Conservation (phyloP, 257 asterid genomes). For the Verbascum thapsus region DNA sequence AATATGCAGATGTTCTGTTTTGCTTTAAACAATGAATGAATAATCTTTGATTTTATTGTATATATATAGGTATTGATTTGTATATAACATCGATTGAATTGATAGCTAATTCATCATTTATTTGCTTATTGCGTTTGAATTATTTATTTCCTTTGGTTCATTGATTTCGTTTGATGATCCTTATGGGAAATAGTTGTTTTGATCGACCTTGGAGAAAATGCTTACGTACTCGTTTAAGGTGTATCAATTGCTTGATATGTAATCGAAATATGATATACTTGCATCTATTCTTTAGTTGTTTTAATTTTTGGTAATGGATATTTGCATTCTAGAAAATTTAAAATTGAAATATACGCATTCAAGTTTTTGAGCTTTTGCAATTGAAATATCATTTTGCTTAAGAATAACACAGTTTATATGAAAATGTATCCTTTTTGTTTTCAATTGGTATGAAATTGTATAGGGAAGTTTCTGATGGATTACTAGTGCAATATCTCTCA, state of each 20-base stretch:
- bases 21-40: conserved; percentile 28
- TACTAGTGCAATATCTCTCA: neutral
- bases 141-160: neutral
- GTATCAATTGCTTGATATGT: neutral
- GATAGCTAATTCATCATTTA: conserved; percentile 15
- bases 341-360: conserved; percentile 6
- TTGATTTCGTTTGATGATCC: conserved; percentile 2
- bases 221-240: neutral
- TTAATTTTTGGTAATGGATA: neutral
- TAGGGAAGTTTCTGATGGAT: neutral
- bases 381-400: conserved; percentile 12
- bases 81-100: conserved; percentile 28
- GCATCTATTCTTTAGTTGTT: too few relatives aligned
- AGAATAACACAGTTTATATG: neutral
- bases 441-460: neutral
- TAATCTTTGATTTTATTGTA: conserved; percentile 29
- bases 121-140: conserved; percentile 6
- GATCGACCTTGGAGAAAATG: conserved; percentile 2
- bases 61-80: conserved; percentile 34
- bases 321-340: neutral
- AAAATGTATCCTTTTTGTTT: neutral
- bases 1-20: conserved; percentile 11
- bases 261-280: neutral
- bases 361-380: neutral
- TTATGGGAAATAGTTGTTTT: conserved; percentile 6